Conservation (phyloP, 768 basidiomycete genomes). For the Agrocybe chaxingu region DNA sequence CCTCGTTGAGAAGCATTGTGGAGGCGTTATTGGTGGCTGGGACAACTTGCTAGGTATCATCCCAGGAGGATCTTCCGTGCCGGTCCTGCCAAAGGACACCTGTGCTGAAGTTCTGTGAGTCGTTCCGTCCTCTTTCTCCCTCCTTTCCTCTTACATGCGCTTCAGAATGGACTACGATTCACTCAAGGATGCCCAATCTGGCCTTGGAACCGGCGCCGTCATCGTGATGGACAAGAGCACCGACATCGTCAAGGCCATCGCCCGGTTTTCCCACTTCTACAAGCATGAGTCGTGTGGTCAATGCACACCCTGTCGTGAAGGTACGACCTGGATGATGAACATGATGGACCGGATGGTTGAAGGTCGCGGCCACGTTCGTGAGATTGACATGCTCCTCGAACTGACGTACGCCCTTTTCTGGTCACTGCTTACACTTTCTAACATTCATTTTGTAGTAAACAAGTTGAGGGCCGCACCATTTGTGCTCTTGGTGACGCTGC, state of each 20-base stretch:
- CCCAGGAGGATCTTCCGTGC: constrained; percentile 93
- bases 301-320: constrained; percentile 91
- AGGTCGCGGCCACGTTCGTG: constrained; percentile 85
- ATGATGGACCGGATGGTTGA: constrained; percentile 98
- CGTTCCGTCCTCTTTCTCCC: background rate
- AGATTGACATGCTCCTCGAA: constrained; percentile 98
- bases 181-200: constrained; percentile 92
- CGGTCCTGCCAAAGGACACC: constrained; percentile 79
- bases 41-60: constrained; percentile 96
- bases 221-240: constrained; percentile 99
- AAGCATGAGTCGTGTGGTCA: constrained; percentile 99
- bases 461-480: constrained; percentile 95
- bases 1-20: constrained; percentile 94
- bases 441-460: constrained; percentile 57
- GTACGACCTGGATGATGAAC: constrained; percentile 99
- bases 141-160: constrained; percentile 3
- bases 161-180: constrained; percentile 97
- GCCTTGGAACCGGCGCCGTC: constrained; percentile 96
- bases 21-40: constrained; percentile 94
- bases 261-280: constrained; percentile 95
- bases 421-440: background rate
- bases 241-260: constrained; percentile 91
- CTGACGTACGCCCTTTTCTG: constrained; percentile 55
- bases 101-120: constrained; percentile 89
- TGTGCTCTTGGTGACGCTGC: constrained; percentile 97